Percentiles rank a stretch among this genome's conserved stretches.
These are phyloP conservation scores for Solanum pinnatisectum DNA, from an alignment of 257 asterid species.

Conservation along the genomic window DNA sequence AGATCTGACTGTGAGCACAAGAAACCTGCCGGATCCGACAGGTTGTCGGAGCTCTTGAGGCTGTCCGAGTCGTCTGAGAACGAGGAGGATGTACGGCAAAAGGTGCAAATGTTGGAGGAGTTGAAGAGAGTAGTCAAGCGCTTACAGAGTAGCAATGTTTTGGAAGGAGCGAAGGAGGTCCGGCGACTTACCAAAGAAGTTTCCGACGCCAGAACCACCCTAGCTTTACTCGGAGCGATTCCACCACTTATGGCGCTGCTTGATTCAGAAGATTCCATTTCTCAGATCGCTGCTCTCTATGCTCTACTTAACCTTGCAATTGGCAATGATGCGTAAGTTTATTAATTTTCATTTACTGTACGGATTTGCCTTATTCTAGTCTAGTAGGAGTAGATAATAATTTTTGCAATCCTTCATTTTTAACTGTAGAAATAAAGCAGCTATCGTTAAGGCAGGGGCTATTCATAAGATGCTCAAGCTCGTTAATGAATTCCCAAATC, in stretches of 20 bases:
- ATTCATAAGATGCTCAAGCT: conserved; percentile 77
- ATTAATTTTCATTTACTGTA: background rate
- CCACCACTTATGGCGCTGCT: conserved; percentile 78
- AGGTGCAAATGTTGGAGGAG: conserved; percentile 46
- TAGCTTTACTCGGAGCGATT: conserved; percentile 74
- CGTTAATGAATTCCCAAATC: conserved; percentile 8
- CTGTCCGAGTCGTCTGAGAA: conserved; percentile 63
- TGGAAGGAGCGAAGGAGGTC: conserved; percentile 69
- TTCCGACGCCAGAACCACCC: conserved; percentile 50
- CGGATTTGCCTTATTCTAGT: background rate
- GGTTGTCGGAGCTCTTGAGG: conserved; percentile 59
- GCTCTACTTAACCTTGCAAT: conserved; percentile 62
- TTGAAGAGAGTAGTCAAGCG: conserved; percentile 35
- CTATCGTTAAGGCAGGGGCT: conserved; percentile 82
- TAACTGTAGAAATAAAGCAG: conserved; percentile 66
- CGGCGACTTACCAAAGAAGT: conserved; percentile 60
- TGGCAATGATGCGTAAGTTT: background rate
- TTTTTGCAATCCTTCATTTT: background rate
- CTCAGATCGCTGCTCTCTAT: conserved; percentile 68
- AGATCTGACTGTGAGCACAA: conserved; percentile 8
- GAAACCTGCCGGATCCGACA: conserved; percentile 37
- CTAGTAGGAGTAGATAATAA: background rate
- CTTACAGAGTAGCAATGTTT: conserved; percentile 24
- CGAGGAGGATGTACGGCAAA: conserved; percentile 43
- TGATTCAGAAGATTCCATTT: conserved; percentile 35